Conservation (phyloP, 1,284 basidiomycete species). For the Mycena sp. region DNA sequence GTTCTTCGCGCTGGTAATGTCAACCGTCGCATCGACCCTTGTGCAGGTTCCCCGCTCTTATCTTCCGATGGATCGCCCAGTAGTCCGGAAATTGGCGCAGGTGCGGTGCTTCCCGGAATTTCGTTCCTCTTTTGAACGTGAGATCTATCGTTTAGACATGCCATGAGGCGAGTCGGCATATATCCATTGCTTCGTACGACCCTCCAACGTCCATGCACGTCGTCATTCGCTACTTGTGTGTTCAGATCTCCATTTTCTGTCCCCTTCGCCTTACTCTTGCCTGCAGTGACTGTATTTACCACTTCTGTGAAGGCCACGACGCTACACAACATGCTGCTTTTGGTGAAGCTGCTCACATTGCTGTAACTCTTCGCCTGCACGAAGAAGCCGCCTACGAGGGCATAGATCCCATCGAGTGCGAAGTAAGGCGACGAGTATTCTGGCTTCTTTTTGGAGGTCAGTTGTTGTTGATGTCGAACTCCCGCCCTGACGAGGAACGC, state of each 20-base stretch:
- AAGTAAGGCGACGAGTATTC: conserved; percentile 83
- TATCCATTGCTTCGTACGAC: conserved; percentile 81
- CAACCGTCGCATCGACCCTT: conserved; percentile 82
- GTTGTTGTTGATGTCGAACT: conserved; percentile 27
- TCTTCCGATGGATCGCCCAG: conserved; percentile 80
- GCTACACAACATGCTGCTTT: conserved; percentile 87
- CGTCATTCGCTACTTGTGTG: conserved; percentile 85
- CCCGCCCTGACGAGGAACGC: conserved; percentile 16
- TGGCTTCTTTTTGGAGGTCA: conserved; percentile 87
- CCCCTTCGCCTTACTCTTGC: conserved; percentile 14
- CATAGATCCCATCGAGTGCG: conserved; percentile 85
- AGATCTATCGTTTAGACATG: conserved; percentile 58
- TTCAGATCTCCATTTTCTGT: conserved; percentile 30
- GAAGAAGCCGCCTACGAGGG: conserved; percentile 84
- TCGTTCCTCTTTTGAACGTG: background rate
- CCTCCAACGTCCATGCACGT: conserved; percentile 85
- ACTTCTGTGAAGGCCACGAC: conserved; percentile 88
- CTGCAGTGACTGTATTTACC: conserved; percentile 79
- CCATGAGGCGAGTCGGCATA: conserved; percentile 82
- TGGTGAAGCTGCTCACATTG: conserved; percentile 84
- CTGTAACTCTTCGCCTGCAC: conserved; percentile 82
- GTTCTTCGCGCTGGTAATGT: conserved; percentile 89
- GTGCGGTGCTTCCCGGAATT: conserved; percentile 35
- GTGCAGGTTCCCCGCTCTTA: conserved; percentile 85
- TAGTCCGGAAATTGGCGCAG: conserved; percentile 79